A percentile compares a stretch with the other conserved stretches of the same genome.
Conservation (phyloP, 768 basidiomycete genomes). For the Pleurotus cornucopiae region DNA sequence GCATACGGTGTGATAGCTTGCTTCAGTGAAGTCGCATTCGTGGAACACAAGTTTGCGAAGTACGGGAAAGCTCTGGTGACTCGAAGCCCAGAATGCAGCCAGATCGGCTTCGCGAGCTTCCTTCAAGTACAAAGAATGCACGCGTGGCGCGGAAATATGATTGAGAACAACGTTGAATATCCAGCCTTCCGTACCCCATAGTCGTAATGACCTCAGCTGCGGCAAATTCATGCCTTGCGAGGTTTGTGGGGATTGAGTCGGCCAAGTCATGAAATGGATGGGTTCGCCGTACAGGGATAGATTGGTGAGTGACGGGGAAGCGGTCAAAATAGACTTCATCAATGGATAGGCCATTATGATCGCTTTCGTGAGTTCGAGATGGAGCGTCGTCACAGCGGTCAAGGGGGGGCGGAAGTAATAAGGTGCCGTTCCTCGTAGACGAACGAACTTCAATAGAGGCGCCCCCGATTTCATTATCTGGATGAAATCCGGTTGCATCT, state of each 20-base stretch:
- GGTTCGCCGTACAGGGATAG: constrained; percentile 44
- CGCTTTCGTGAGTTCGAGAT: constrained; percentile 36
- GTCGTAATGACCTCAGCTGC: constrained; percentile 33
- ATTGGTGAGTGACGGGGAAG: constrained; percentile 28
- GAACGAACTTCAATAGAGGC: constrained; percentile 32
- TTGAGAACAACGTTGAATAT: constrained; percentile 36
- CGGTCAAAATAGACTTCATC: constrained; percentile 28
- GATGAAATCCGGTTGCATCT: constrained; percentile 8
- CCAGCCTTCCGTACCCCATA: constrained; percentile 32
- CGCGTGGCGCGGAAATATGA: constrained; percentile 31
- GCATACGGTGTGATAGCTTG: constrained; percentile 25
- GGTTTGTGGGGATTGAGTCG: constrained; percentile 1
- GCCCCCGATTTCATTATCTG: constrained; percentile 25
- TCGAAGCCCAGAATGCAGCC: constrained; percentile 27
- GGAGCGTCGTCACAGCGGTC: constrained; percentile 31
- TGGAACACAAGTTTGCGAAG: constrained; percentile 33
- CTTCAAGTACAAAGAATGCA: constrained; percentile 39
- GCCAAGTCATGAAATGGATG: constrained; percentile 23
- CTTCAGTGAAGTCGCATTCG: constrained; percentile 35
- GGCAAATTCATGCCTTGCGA: constrained; percentile 26
- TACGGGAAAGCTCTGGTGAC: constrained; percentile 21
- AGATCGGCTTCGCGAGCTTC: constrained; percentile 38
- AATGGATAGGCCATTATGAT: constrained; percentile 29
- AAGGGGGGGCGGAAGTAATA: constrained; percentile 34
- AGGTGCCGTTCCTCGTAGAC: constrained; percentile 41